These are phyloP conservation scores for Pseudocercospora crystallina DNA, from an alignment of 2,329 filamentous ascomycete species.

Conservation along the genomic window DNA sequence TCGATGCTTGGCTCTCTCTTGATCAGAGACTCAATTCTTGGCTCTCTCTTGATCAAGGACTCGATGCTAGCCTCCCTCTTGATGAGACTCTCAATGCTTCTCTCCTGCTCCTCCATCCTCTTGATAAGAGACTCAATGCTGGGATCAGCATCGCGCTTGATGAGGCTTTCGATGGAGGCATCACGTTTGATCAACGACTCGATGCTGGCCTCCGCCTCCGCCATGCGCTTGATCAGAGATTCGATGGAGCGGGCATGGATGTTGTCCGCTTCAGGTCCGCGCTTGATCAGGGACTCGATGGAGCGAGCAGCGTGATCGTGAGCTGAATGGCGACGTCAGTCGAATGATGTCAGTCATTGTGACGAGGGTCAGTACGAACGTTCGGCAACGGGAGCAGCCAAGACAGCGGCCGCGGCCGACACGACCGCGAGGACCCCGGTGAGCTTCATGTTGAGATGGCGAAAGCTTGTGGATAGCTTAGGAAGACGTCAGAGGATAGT, in stretches of 20 bases:
- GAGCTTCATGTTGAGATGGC: not conserved
- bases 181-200: conserved; percentile 1
- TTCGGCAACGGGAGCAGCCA: not conserved
- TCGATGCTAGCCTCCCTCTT: not conserved
- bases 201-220: conserved; percentile 1
- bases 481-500: too few relatives aligned
- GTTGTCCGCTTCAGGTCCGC: too few relatives aligned
- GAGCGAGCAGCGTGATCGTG: too few relatives aligned
- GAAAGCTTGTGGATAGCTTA: not conserved
- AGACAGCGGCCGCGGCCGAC: not conserved
- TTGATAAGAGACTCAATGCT: not conserved
- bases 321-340: too few relatives aligned
- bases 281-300: not conserved
- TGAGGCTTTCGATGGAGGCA: not conserved
- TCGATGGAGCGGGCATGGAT: not conserved
- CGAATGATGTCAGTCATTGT: too few relatives aligned
- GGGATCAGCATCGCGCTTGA: not conserved
- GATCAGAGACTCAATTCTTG: not conserved
- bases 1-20: not conserved
- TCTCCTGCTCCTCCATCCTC: too few relatives aligned
- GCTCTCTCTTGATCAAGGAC: not conserved
- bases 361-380: not conserved
- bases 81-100: too few relatives aligned
- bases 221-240: conserved; percentile 1
- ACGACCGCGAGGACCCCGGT: not conserved